These are phyloP conservation scores for Taxawa tesnikishii DNA, from an alignment of 2,329 filamentous ascomycete species.

Conservation along the genomic window DNA sequence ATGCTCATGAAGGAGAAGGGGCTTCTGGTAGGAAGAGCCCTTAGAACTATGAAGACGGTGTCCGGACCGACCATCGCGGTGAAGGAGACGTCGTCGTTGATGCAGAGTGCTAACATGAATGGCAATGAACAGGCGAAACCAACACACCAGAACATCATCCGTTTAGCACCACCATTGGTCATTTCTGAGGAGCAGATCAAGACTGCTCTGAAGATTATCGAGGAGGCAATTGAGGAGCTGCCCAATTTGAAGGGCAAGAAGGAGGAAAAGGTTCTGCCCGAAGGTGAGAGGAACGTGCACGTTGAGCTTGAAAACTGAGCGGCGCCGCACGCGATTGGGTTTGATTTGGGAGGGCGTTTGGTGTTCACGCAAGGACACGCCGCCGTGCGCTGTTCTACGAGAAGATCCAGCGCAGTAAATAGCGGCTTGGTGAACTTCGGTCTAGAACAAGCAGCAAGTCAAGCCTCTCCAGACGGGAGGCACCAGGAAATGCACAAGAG, in stretches of 20 bases:
- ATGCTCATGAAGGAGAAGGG: constrained; percentile 93
- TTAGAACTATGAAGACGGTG: constrained; percentile 19
- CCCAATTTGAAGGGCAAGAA: constrained; percentile 50
- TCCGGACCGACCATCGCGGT: constrained; percentile 58
- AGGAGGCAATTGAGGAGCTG: constrained; percentile 69
- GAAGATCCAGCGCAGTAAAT: too few relatives aligned
- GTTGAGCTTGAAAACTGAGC: constrained; percentile 45
- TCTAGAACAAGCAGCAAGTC: too few relatives aligned
- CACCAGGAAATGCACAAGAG: too few relatives aligned
- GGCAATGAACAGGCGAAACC: constrained; percentile 66
- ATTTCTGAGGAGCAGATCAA: constrained; percentile 82
- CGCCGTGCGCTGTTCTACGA: not conserved
- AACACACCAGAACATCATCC: constrained; percentile 96
- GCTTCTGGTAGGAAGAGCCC: constrained; percentile 52
- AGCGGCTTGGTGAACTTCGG: too few relatives aligned
- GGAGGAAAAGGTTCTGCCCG: constrained; percentile 44
- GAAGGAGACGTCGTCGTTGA: constrained; percentile 89
- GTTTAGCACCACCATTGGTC: constrained; percentile 89
- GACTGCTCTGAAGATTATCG: constrained; percentile 66
- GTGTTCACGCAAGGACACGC: not conserved
- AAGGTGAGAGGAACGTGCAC: constrained; percentile 49
- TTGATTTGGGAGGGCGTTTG: too few relatives aligned
- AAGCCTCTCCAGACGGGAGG: too few relatives aligned
- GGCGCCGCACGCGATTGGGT: too few relatives aligned
- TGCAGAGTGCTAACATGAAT: constrained; percentile 31